phyloP scores from a whole-genome alignment of 495 filamentous ascomycete species.

The Tuber brumale region DNA sequence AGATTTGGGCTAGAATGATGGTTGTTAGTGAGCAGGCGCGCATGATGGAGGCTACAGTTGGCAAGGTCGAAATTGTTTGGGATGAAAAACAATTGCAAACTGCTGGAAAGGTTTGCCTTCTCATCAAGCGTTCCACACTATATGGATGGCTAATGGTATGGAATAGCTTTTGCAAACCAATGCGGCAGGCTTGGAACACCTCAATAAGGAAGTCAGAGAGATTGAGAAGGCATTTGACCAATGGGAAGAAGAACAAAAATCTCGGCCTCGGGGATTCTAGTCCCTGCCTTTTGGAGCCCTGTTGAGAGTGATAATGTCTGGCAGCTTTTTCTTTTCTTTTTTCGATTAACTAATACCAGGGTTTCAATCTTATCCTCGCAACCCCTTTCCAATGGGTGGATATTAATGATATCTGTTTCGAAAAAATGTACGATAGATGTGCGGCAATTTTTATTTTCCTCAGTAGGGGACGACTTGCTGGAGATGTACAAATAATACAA shows the following conservation, averaged over 20 bases:
- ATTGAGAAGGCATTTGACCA: slow-evolving; percentile 73
- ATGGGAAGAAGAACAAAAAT: slow-evolving; percentile 57
- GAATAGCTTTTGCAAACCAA: slow-evolving; percentile 81
- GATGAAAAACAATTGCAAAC: slow-evolving; percentile 72
- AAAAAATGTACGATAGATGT: not conserved
- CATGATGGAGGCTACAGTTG: slow-evolving; percentile 70
- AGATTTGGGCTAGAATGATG: slow-evolving; percentile 94
- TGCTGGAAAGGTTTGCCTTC: slow-evolving; percentile 68
- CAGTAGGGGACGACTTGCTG: not conserved
- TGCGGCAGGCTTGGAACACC: slow-evolving; percentile 74
- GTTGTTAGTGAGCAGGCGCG: slow-evolving; percentile 73
- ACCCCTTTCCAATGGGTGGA: not conserved
- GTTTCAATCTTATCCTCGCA: not conserved
- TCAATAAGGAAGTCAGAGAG: slow-evolving; percentile 72
- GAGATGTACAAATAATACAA: slow-evolving; percentile 7
- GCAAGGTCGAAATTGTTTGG: slow-evolving; percentile 56
- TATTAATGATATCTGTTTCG: not conserved
- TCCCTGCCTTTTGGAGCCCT: slow-evolving; percentile 5
- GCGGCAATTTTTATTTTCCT: slow-evolving; percentile 8
- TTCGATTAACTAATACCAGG: not conserved
- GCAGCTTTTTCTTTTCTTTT: not conserved
- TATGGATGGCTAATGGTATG: slow-evolving; percentile 17
- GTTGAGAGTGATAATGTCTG: slow-evolving; percentile 4
- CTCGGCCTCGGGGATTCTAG: slow-evolving; percentile 33
- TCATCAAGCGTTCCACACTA: not conserved